These are phyloP conservation scores for Monosiga brevicollis DNA, from an alignment of 78 protist genomes.

Conservation along the genomic window DNA sequence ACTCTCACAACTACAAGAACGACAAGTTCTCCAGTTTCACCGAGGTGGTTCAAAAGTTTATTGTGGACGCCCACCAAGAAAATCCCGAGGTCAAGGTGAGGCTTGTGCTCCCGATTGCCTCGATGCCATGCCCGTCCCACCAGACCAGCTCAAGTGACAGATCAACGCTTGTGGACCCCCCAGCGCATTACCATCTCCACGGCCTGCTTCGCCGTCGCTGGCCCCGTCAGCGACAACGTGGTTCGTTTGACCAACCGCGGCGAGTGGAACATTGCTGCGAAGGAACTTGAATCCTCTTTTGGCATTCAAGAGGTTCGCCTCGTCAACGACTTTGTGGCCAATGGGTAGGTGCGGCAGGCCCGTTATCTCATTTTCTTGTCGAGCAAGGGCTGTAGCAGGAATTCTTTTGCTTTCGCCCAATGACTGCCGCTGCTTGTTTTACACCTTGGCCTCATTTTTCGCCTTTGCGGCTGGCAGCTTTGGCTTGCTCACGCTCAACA, in stretches of 20 bases:
- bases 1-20: too few species aligned
- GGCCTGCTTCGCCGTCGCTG: constrained; percentile 26
- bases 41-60: too few species aligned
- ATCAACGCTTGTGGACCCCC: too few species aligned
- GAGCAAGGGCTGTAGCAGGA: too few species aligned
- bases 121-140: background rate
- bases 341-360: background rate
- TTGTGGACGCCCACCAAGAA: too few species aligned
- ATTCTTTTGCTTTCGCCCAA: too few species aligned
- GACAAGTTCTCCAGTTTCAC: too few species aligned
- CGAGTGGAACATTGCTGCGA: background rate
- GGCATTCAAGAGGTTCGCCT: background rate
- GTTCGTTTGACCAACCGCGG: background rate
- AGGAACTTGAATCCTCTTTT: background rate
- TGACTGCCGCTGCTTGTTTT: background rate
- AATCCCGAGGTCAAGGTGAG: background rate
- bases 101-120: background rate
- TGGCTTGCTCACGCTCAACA: constrained; percentile 31
- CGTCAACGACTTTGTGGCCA: background rate
- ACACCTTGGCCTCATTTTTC: constrained; percentile 8
- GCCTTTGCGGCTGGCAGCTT: constrained; percentile 31
- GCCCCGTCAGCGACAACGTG: constrained; percentile 24
- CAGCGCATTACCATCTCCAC: too few species aligned
- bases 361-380: background rate
- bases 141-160: background rate